Evolutionary conservation across 2,329 filamentous ascomycete species (phyloP).

Genomic region (Septoria linicola): DNA sequence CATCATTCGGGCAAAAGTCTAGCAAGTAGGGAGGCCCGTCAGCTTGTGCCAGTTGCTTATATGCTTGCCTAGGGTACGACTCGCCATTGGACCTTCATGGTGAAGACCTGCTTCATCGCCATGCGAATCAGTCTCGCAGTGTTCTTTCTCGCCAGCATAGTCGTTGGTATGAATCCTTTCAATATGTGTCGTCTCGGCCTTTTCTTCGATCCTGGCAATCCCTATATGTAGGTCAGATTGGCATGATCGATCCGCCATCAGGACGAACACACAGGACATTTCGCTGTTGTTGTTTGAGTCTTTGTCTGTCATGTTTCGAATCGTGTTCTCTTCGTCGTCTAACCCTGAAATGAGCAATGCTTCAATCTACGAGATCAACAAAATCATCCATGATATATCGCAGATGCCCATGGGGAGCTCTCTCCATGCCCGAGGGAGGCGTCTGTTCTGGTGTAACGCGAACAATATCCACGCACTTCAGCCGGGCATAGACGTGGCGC

Average conservation of each 20-base stretch:
- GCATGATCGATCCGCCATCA: not conserved
- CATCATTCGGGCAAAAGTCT: constrained; percentile 52
- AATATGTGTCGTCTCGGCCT: constrained; percentile 27
- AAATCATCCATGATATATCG: too few relatives aligned
- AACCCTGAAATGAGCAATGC: too few relatives aligned
- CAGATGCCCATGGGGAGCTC: too few relatives aligned
- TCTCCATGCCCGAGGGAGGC: not conserved
- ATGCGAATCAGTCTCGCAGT: constrained; percentile 48
- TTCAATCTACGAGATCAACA: too few relatives aligned
- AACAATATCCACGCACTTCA: too few relatives aligned
- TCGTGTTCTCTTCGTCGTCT: too few relatives aligned
- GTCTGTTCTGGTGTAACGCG: not conserved
- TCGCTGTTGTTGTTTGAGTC: too few relatives aligned
- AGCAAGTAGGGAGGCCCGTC: not conserved
- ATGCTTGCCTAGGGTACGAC: too few relatives aligned
- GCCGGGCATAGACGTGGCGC: too few relatives aligned
- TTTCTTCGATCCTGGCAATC: not conserved
- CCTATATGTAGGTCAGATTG: not conserved
- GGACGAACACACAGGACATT: too few relatives aligned
- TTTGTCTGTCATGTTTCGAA: too few relatives aligned
- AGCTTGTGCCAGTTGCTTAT: too few relatives aligned
- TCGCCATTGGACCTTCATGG: constrained; percentile 40
- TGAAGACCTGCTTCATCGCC: constrained; percentile 48
- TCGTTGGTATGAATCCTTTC: constrained; percentile 43
- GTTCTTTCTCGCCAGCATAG: constrained; percentile 23